Evolutionary conservation across 1,284 basidiomycete species (phyloP).

Genomic region (Malassezia sympodialis): DNA sequence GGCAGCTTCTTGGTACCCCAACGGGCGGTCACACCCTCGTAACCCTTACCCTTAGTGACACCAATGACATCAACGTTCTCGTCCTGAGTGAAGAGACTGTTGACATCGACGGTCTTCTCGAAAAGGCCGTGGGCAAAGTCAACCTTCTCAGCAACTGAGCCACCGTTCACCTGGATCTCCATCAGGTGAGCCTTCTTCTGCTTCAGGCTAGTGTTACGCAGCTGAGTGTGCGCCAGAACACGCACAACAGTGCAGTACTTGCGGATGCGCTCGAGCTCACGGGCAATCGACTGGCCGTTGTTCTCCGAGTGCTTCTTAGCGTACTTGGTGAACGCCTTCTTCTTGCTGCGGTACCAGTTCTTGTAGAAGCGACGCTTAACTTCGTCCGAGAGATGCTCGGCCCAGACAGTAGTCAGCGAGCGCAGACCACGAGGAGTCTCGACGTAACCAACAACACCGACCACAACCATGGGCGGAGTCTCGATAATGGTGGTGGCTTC

Average conservation of each 20-base stretch:
- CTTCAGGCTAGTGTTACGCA: slow-evolving; percentile 89
- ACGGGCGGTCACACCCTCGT: slow-evolving; percentile 97
- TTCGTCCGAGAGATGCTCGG: slow-evolving; percentile 63
- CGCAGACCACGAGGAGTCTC: slow-evolving; percentile 98
- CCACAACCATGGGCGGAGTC: slow-evolving; percentile 91
- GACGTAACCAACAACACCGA: slow-evolving; percentile 98
- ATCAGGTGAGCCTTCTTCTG: slow-evolving; percentile 99
- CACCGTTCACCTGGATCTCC: slow-evolving; percentile 99
- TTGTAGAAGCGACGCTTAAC: slow-evolving; percentile 99
- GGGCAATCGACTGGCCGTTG: slow-evolving; percentile 77
- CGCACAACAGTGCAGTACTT: slow-evolving; percentile 99
- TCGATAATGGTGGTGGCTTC: slow-evolving; percentile 94
- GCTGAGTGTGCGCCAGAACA: slow-evolving; percentile 89
- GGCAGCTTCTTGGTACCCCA: slow-evolving; percentile 99
- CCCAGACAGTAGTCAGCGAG: slow-evolving; percentile 62
- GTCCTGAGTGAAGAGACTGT: slow-evolving; percentile 84
- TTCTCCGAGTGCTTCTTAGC: slow-evolving; percentile 99
- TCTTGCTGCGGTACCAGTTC: slow-evolving; percentile 99
- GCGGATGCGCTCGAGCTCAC: slow-evolving; percentile 98
- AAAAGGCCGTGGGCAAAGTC: slow-evolving; percentile 89
- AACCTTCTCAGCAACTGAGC: slow-evolving; percentile 92
- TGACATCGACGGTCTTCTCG: slow-evolving; percentile 87
- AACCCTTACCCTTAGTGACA: slow-evolving; percentile 98
- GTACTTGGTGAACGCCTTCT: slow-evolving; percentile 98
- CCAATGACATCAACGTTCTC: slow-evolving; percentile 95